These are phyloP conservation scores for Collariella sp. DNA, from an alignment of 495 filamentous ascomycete genomes.

Conservation along the genomic window DNA sequence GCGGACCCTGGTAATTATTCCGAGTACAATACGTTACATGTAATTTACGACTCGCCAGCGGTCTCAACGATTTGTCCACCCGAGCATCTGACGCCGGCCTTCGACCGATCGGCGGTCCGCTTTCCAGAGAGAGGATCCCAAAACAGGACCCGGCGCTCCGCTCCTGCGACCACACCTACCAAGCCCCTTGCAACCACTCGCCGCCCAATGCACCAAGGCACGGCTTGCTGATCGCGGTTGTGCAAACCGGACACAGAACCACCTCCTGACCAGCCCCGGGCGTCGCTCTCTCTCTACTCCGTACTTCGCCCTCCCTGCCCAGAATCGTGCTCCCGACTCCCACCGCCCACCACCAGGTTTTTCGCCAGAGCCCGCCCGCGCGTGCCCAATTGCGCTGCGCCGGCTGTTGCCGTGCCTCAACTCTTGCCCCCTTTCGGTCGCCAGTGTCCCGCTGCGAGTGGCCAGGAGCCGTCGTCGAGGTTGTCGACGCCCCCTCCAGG, in stretches of 20 bases:
- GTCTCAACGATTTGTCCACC: no score
- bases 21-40: neutral
- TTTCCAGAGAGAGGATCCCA: constrained; percentile 18
- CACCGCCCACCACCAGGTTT: constrained; percentile 2
- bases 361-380: neutral
- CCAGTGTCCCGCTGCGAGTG: neutral
- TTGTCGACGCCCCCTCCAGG: neutral
- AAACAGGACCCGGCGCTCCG: constrained; percentile 14
- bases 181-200: constrained; percentile 16
- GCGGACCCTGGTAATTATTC: neutral
- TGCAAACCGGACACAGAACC: constrained; percentile 19
- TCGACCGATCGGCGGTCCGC: constrained; percentile 20
- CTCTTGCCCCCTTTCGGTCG: neutral
- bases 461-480: neutral
- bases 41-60: neutral
- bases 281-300: no score
- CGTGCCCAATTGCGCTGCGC: constrained; percentile 4
- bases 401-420: constrained; percentile 6
- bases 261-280: constrained; percentile 19
- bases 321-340: neutral
- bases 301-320: neutral
- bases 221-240: constrained; percentile 29
- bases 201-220: constrained; percentile 17
- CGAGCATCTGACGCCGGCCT: neutral
- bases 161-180: constrained; percentile 16